Evolutionary conservation across 2,329 filamentous ascomycete species (phyloP).

Genomic region (Fragosphaeria purpurea): DNA sequence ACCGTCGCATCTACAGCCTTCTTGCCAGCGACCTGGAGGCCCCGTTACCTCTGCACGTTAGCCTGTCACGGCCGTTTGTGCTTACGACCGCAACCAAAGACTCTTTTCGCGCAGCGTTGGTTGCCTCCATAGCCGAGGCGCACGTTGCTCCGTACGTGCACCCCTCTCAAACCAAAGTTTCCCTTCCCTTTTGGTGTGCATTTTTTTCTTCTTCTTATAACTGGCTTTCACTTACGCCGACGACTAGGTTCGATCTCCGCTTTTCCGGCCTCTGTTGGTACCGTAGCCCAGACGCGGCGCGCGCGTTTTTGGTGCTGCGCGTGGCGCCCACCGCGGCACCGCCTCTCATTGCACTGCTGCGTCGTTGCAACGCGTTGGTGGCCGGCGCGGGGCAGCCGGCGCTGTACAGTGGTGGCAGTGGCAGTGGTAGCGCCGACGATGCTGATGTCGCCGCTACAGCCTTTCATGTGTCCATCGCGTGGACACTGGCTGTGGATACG

Average conservation of each 20-base stretch:
- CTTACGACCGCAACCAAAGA: slow-evolving; percentile 65
- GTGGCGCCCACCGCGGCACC: slow-evolving; percentile 25
- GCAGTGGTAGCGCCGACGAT: not conserved
- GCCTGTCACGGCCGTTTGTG: slow-evolving; percentile 71
- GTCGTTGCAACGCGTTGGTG: slow-evolving; percentile 55
- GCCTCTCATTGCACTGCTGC: slow-evolving; percentile 54
- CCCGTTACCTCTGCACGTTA: slow-evolving; percentile 78
- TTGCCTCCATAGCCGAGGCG: slow-evolving; percentile 27
- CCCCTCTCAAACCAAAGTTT: no score
- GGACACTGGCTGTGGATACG: slow-evolving; percentile 54
- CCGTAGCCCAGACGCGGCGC: slow-evolving; percentile 46
- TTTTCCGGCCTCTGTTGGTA: slow-evolving; percentile 37
- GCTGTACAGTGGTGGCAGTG: slow-evolving; percentile 48
- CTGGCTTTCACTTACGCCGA: not conserved
- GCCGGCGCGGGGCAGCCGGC: slow-evolving; percentile 53
- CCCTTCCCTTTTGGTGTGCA: not conserved
- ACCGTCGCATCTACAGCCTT: slow-evolving; percentile 48
- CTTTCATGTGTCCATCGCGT: slow-evolving; percentile 87
- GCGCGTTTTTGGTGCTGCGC: slow-evolving; percentile 76
- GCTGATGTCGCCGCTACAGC: slow-evolving; percentile 23
- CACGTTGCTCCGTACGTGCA: not conserved
- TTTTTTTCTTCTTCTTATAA: not conserved
- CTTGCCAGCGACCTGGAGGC: slow-evolving; percentile 69
- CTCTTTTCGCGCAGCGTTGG: slow-evolving; percentile 50
- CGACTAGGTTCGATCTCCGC: slow-evolving; percentile 26